A percentile compares a stretch with the other conserved stretches of the same genome.
These are phyloP conservation scores for Echeveria elegans DNA, from an alignment of 164 flowering plant genomes.

Conservation along the genomic window DNA sequence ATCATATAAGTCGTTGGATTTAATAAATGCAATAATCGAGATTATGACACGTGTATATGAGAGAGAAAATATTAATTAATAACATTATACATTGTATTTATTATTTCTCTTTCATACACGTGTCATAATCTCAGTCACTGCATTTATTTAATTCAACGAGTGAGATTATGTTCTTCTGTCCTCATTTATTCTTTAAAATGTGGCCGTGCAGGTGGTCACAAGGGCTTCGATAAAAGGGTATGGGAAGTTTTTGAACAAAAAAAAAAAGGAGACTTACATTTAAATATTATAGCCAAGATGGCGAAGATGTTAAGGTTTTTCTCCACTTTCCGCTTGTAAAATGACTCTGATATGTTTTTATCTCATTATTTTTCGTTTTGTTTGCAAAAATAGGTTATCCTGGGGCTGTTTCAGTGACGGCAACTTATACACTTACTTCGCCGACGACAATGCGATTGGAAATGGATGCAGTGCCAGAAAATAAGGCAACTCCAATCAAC, in stretches of 20 bases:
- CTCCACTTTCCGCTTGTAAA: too few relatives aligned
- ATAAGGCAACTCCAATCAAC: slow-evolving; percentile 74
- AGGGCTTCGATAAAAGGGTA: slow-evolving; percentile 72
- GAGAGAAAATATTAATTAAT: too few relatives aligned
- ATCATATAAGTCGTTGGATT: too few relatives aligned
- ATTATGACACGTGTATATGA: too few relatives aligned
- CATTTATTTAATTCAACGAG: too few relatives aligned
- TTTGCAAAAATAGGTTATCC: slow-evolving; percentile 59
- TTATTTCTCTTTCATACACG: too few relatives aligned
- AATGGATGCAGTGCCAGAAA: slow-evolving; percentile 83
- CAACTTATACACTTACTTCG: slow-evolving; percentile 74
- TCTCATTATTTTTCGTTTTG: slow-evolving; percentile 5
- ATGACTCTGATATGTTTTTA: too few relatives aligned
- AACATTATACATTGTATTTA: too few relatives aligned
- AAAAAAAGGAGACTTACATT: slow-evolving; percentile 62
- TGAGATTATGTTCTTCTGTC: too few relatives aligned
- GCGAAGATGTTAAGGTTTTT: slow-evolving; percentile 96
- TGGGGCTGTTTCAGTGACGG: slow-evolving; percentile 68
- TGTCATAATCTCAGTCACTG: too few relatives aligned
- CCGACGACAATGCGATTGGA: slow-evolving; percentile 70
- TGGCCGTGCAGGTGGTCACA: slow-evolving; percentile 62
- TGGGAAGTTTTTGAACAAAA: slow-evolving; percentile 69
- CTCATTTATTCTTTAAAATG: too few relatives aligned
- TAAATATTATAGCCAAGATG: slow-evolving; percentile 70
- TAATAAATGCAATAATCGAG: too few relatives aligned